Evolutionary conservation across 371 early-diverging fungal species (phyloP).

Genomic region (Homolaphlyctis polyrhiza): DNA sequence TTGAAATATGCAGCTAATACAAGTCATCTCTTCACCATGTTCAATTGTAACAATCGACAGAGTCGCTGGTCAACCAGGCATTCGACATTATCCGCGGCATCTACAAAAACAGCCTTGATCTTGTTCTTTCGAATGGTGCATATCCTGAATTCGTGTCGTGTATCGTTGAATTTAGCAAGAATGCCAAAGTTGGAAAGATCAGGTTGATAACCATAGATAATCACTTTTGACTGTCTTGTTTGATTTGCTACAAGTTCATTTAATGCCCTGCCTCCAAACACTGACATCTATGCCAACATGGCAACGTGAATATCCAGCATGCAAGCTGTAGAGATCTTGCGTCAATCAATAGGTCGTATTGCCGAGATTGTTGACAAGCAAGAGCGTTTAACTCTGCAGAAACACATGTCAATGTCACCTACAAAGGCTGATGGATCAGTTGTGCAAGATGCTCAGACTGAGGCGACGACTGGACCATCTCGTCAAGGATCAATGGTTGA

Average conservation of each 20-base stretch:
- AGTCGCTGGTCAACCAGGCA: conserved; percentile 33
- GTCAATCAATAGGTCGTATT: conserved; percentile 24
- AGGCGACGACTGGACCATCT: neutral
- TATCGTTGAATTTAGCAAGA: conserved; percentile 48
- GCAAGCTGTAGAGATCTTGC: conserved; percentile 36
- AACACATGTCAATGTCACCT: neutral
- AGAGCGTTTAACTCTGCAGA: neutral
- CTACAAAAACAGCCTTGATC: conserved; percentile 39
- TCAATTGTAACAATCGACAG: too few species aligned
- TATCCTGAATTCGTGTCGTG: conserved; percentile 46
- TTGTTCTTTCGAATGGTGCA: conserved; percentile 36
- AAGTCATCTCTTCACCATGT: too few species aligned
- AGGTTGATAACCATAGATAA: neutral
- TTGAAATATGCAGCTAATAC: too few species aligned
- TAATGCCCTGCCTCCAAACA: too few species aligned
- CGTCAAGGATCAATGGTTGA: too few species aligned
- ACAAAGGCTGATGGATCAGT: neutral
- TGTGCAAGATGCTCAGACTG: neutral
- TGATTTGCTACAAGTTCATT: too few species aligned
- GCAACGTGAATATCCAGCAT: conserved; percentile 21
- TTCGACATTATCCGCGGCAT: conserved; percentile 48
- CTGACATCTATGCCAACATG: too few species aligned
- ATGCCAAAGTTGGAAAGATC: conserved; percentile 33
- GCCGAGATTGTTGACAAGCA: neutral
- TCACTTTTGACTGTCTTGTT: too few species aligned